A percentile compares a stretch with the other conserved stretches of the same genome.
These are phyloP conservation scores for Thielaviopsis euricoi DNA, from an alignment of 2,329 filamentous ascomycete species.

Conservation along the genomic window DNA sequence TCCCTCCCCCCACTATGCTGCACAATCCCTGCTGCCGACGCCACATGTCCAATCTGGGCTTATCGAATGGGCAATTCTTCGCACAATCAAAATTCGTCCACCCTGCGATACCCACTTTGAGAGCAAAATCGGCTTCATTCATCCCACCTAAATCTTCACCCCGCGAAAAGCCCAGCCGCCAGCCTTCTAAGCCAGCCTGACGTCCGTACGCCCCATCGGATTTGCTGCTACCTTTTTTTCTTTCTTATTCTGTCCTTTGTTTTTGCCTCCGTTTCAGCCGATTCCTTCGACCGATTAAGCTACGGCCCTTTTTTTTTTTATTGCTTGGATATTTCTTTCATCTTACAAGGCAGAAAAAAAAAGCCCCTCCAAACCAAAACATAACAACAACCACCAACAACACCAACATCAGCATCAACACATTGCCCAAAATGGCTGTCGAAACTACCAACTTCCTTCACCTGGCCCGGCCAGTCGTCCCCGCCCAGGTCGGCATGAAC, in stretches of 20 bases:
- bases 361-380: background rate
- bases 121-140: conserved; percentile 11
- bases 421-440: conserved; percentile 54
- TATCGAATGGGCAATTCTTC: conserved; percentile 6
- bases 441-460: conserved; percentile 79
- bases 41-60: conserved; percentile 7
- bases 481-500: conserved; percentile 61
- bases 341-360: no score
- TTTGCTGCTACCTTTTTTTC: background rate
- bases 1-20: background rate
- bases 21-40: background rate
- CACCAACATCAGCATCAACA: no score
- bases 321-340: background rate
- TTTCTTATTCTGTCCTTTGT: background rate
- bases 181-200: background rate
- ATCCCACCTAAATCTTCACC: conserved; percentile 7
- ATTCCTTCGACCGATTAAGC: background rate
- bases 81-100: conserved; percentile 11
- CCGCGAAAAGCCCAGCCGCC: conserved; percentile 5
- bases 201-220: background rate
- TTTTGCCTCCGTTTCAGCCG: background rate
- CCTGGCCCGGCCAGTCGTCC: conserved; percentile 80
- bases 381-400: background rate
- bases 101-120: conserved; percentile 7
- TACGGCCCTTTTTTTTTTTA: background rate